phyloP scores from a whole-genome alignment of 139 green algal species.

The Haematococcus lacustris region DNA sequence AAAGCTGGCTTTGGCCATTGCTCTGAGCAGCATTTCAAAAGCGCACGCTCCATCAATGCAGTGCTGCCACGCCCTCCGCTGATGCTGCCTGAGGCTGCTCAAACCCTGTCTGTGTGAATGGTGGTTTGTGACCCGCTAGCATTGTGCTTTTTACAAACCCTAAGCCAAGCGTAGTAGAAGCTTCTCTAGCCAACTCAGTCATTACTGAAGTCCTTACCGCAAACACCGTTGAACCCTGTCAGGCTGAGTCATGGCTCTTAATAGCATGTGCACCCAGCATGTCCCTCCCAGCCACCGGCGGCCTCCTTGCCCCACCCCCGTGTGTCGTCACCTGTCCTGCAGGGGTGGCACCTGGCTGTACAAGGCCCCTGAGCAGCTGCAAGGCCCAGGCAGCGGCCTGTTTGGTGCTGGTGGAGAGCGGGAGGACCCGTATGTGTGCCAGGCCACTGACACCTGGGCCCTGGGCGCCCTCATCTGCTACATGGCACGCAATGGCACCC shows the following conservation, averaged over 20 bases:
- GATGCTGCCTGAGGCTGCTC: background rate
- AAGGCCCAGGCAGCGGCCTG: background rate
- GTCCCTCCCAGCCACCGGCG: background rate
- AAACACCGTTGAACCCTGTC: background rate
- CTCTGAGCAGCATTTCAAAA: no score
- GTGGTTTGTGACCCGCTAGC: background rate
- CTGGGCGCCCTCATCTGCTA: conserved; percentile 6
- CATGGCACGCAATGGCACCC: background rate
- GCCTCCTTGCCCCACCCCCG: background rate
- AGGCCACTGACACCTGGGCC: background rate
- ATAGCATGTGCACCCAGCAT: background rate
- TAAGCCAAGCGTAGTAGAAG: background rate
- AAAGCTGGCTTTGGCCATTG: background rate
- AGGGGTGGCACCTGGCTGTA: conserved; percentile 13
- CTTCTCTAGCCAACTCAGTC: background rate
- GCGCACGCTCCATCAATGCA: no score
- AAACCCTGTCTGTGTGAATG: background rate
- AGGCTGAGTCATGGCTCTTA: background rate
- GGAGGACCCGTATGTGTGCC: background rate
- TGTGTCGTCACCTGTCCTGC: background rate
- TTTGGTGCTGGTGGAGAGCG: background rate
- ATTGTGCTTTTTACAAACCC: background rate
- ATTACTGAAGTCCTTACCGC: background rate
- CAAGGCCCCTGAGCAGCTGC: conserved; percentile 12
- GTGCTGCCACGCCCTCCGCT: no score